Conservation (phyloP, 2,329 filamentous ascomycete genomes). For the Byssochlamys sp. region DNA sequence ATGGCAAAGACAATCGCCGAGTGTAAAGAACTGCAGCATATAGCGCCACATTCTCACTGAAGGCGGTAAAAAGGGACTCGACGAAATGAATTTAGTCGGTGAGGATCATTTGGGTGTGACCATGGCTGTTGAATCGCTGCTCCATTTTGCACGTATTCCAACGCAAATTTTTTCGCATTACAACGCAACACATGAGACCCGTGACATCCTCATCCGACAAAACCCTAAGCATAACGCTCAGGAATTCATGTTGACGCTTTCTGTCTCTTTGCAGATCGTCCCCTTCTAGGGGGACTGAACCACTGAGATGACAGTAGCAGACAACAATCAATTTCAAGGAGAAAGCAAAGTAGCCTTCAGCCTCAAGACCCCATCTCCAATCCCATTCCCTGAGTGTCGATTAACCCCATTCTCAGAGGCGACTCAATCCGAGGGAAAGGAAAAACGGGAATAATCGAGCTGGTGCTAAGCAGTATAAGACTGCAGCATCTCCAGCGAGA, state of each 20-base stretch:
- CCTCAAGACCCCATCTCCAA: constrained; percentile 64
- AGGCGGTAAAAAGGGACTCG: constrained; percentile 59
- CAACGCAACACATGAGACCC: constrained; percentile 17
- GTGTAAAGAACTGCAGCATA: constrained; percentile 80
- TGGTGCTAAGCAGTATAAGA: constrained; percentile 46
- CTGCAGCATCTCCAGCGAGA: constrained; percentile 58
- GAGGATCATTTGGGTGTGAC: constrained; percentile 39
- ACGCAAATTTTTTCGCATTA: constrained; percentile 19
- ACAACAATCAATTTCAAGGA: constrained; percentile 67
- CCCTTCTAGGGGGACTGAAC: constrained; percentile 1
- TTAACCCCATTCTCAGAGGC: constrained; percentile 16
- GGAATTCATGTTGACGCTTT: constrained; percentile 44
- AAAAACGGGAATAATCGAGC: constrained; percentile 63
- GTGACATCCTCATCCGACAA: constrained; percentile 64
- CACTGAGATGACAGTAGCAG: constrained; percentile 24
- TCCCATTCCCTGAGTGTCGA: constrained; percentile 47
- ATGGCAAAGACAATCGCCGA: constrained; percentile 63
- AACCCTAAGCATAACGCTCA: constrained; percentile 49
- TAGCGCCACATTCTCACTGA: constrained; percentile 83
- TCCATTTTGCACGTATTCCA: constrained; percentile 18
- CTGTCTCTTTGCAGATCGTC: constrained; percentile 13
- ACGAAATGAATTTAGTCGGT: constrained; percentile 70
- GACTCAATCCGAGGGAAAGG: constrained; percentile 15
- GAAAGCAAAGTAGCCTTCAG: constrained; percentile 57
- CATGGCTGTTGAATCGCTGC: constrained; percentile 13